Percentiles rank a stretch among this genome's conserved stretches.
Evolutionary conservation across 805 yeast species (phyloP).

Genomic region (Ogataea saltuana): DNA sequence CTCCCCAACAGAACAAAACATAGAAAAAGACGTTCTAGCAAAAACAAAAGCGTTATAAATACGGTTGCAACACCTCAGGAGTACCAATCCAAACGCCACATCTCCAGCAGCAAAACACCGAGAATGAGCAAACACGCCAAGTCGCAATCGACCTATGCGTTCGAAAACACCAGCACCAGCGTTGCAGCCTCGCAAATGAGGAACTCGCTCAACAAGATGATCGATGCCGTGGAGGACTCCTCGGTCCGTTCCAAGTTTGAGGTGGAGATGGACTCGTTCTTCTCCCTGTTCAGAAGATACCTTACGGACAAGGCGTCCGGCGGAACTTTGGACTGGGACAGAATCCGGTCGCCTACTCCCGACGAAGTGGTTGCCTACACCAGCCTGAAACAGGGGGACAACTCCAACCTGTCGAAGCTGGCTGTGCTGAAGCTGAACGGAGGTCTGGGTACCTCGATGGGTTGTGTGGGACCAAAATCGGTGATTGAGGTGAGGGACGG

Average conservation of each 20-base stretch:
- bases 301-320: conserved; percentile 86
- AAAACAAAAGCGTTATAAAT: no score
- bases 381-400: conserved; percentile 43
- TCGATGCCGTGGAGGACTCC: conserved; percentile 70
- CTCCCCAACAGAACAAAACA: conserved; percentile 4
- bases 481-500: conserved; percentile 99
- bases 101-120: not conserved
- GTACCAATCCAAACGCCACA: no score
- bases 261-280: conserved; percentile 91
- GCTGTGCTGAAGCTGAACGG: conserved; percentile 97
- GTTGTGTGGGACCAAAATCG: conserved; percentile 98
- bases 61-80: no score
- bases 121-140: conserved; percentile 57
- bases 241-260: conserved; percentile 64
- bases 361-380: conserved; percentile 87
- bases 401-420: conserved; percentile 66
- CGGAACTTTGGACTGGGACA: conserved; percentile 87
- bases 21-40: conserved; percentile 5
- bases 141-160: conserved; percentile 80
- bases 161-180: conserved; percentile 91
- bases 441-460: conserved; percentile 99
- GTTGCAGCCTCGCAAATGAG: conserved; percentile 98
- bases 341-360: conserved; percentile 85
- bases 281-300: conserved; percentile 90
- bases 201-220: conserved; percentile 85